Evolutionary conservation across 441 rosid species (phyloP), one percentile per base, ranked within the genome.

Genomic region (Syzygium syzygioides): DNA sequence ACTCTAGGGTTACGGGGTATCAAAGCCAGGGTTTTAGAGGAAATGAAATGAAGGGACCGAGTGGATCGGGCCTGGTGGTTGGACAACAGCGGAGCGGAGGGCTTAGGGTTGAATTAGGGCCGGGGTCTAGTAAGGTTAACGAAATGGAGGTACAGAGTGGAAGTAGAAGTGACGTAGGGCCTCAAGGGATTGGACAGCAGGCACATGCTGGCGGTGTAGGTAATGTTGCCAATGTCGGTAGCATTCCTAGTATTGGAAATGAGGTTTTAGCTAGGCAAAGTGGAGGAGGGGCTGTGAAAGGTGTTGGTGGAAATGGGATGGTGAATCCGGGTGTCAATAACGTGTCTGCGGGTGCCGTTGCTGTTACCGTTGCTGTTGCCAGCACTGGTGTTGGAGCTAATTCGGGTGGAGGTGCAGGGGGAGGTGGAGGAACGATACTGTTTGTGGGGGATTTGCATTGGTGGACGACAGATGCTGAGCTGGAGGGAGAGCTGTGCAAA

Each of bases 381-480:
- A 89, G 87, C 90, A 86, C 26, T 60, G 85, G 64, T 28, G 80
- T 50, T 5, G 90, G 66, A 25, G 91, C 88, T 17, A 93, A 91
- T 79, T 37, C 48, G 7, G 83, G 85, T 23, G 90, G 91, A 83
- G 91, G 89, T 5, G 94, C 96, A 94, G 92, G 92, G 6, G 94
- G 93, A 2, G 96, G 95, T 13, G 95, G 95, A 13, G 95, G 95
- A 71, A 93, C 97, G 1, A 91, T 93, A 89, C 91, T 97, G 90
- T 96, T 94, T 90, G 95, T 97, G 86, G 99, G 98, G 25, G 98
- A 97, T 88, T 89, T 97, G 93, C 98, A 96, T 92, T 97, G 98
- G 99, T 97, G 98, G 98, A 96, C 98, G 7, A 96, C 97, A 9
- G 98, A 97, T 93, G 96, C 96, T 3, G 97, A 97, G 86, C 92